phyloP scores from a whole-genome alignment of 1,139 yeast species.

The Suhomyces anneliseae region DNA sequence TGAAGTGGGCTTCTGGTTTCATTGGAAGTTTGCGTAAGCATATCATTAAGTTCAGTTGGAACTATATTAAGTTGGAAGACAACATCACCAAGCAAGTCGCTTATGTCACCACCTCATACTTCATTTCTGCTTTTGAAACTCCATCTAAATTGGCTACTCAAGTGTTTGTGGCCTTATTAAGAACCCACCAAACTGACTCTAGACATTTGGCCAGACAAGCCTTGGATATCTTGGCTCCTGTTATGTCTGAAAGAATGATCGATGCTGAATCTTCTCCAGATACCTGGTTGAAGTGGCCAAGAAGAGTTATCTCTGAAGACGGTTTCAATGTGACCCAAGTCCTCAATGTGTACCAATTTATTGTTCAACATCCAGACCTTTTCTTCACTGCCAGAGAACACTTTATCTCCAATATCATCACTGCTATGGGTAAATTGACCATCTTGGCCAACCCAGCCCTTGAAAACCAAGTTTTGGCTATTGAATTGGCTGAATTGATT shows the following conservation, averaged over 20 bases:
- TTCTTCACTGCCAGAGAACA: conserved; percentile 88
- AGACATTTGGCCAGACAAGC: conserved; percentile 84
- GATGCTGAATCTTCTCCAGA: conserved; percentile 52
- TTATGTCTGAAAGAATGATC: conserved; percentile 68
- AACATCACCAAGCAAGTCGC: conserved; percentile 90
- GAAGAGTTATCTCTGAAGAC: conserved; percentile 88
- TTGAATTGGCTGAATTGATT: conserved; percentile 84
- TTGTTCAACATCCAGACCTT: conserved; percentile 81
- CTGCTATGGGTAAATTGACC: conserved; percentile 94
- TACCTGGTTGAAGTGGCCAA: conserved; percentile 94
- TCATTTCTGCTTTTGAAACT: conserved; percentile 86
- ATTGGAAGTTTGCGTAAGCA: conserved; percentile 75
- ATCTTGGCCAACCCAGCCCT: conserved; percentile 75
- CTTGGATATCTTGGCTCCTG: conserved; percentile 86
- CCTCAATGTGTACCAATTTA: conserved; percentile 84
- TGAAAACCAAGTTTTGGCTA: conserved; percentile 83
- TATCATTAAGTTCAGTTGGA: conserved; percentile 93
- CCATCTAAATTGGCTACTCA: conserved; percentile 88
- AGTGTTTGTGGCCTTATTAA: conserved; percentile 83
- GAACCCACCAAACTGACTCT: conserved; percentile 86
- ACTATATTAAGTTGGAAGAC: conserved; percentile 86
- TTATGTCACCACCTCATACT: conserved; percentile 82
- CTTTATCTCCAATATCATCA: conserved; percentile 81
- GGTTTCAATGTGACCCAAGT: conserved; percentile 82
- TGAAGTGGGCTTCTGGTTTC: conserved; percentile 64